Percentiles rank a stretch among this genome's conserved stretches.
phyloP scores from a whole-genome alignment of 495 filamentous ascomycete genomes.

The Parachaetomium inaequale region DNA sequence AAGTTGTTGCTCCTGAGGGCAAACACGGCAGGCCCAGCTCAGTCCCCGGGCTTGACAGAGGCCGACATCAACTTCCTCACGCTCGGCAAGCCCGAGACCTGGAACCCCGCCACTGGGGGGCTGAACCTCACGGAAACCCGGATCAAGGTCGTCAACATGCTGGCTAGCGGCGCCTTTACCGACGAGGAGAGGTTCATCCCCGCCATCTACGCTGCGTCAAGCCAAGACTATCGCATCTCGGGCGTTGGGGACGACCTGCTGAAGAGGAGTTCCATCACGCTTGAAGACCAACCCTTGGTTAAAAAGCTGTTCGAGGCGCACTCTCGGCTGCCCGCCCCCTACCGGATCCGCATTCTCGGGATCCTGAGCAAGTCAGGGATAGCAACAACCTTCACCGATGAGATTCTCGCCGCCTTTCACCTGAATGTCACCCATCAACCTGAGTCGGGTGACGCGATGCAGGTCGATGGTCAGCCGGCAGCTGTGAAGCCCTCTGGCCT shows the following conservation, averaged over 20 bases:
- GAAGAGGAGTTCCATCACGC: slow-evolving; percentile 65
- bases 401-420: slow-evolving; percentile 47
- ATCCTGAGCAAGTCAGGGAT: slow-evolving; percentile 73
- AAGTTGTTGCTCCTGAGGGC: slow-evolving; percentile 72
- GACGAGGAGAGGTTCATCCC: slow-evolving; percentile 79
- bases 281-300: slow-evolving; percentile 67
- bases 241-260: slow-evolving; percentile 78
- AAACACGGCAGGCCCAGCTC: slow-evolving; percentile 29
- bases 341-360: slow-evolving; percentile 70
- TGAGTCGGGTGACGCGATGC: slow-evolving; percentile 24
- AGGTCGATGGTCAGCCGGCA: slow-evolving; percentile 34
- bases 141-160: slow-evolving; percentile 61
- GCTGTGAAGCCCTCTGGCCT: slow-evolving; percentile 20
- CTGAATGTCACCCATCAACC: slow-evolving; percentile 17
- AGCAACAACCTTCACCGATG: slow-evolving; percentile 57
- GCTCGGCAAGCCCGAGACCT: slow-evolving; percentile 63
- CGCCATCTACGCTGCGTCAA: slow-evolving; percentile 74
- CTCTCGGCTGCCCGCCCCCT: slow-evolving; percentile 61
- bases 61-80: slow-evolving; percentile 73
- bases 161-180: slow-evolving; percentile 79
- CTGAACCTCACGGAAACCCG: slow-evolving; percentile 66
- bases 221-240: slow-evolving; percentile 75
- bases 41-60: slow-evolving; percentile 65
- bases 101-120: slow-evolving; percentile 60
- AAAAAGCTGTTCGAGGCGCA: slow-evolving; percentile 66